Conservation (phyloP, 129 eudicot genomes). For the Flaveria bidentis region DNA sequence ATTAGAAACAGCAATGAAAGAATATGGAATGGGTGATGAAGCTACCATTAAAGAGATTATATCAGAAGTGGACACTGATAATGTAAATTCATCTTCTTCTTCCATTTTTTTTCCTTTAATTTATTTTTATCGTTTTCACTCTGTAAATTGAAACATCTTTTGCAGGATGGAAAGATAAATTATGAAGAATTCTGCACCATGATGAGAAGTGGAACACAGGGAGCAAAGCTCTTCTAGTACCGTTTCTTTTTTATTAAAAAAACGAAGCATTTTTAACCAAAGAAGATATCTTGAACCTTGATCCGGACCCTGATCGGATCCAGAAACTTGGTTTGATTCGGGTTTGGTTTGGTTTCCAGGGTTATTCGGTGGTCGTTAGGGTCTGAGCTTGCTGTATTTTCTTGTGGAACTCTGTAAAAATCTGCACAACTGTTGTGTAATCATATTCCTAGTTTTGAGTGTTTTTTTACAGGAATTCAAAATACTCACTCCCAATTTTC, state of each 20-base stretch:
- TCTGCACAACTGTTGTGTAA: conserved; percentile 1
- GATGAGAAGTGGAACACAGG: conserved; percentile 23
- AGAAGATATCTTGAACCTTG: neutral
- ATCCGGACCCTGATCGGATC: neutral
- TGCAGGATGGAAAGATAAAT: conserved; percentile 20
- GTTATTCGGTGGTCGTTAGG: conserved; percentile 3
- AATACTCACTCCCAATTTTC: conserved; percentile 1
- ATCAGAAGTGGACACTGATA: conserved; percentile 86
- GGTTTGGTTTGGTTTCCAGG: conserved; percentile 4
- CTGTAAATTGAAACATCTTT: conserved; percentile 12
- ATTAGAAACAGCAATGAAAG: conserved; percentile 79
- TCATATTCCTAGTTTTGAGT: neutral
- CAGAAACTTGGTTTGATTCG: neutral
- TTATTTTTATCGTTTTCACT: neutral
- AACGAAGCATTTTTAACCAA: neutral
- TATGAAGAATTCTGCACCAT: conserved; percentile 17
- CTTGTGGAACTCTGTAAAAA: conserved; percentile 22
- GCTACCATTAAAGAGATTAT: conserved; percentile 78
- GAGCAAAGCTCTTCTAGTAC: neutral
- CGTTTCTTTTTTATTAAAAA: neutral
- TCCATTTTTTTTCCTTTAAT: neutral
- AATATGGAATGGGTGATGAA: conserved; percentile 83
- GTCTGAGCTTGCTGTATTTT: conserved; percentile 19
- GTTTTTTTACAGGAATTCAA: neutral
- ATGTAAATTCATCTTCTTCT: conserved; percentile 45